These are phyloP conservation scores for Linum tenue DNA, from an alignment of 345 rosid species.

Conservation along the genomic window DNA sequence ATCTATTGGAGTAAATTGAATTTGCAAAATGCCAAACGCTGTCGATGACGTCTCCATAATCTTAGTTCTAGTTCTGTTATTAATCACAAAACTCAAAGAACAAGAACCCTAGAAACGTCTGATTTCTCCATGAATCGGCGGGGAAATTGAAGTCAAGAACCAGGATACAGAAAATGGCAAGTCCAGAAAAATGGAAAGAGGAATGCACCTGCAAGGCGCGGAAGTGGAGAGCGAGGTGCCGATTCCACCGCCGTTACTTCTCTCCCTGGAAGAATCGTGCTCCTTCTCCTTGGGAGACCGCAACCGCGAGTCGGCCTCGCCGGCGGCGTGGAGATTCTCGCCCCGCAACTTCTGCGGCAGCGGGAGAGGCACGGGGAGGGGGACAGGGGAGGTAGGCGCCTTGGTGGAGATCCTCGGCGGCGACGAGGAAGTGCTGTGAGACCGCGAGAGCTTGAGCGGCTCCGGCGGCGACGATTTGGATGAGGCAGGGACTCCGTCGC, in stretches of 20 bases:
- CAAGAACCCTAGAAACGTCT: background rate
- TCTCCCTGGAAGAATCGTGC: slow-evolving; percentile 20
- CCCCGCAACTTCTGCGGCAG: slow-evolving; percentile 20
- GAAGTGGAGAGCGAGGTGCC: slow-evolving; percentile 29
- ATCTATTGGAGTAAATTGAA: background rate
- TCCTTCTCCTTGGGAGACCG: slow-evolving; percentile 33
- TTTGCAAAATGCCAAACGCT: background rate
- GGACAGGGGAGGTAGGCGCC: slow-evolving; percentile 1
- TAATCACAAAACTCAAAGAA: background rate
- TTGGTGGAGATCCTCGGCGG: slow-evolving; percentile 17
- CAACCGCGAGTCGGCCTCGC: slow-evolving; percentile 29
- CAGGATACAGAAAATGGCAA: slow-evolving; percentile 33
- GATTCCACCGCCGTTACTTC: slow-evolving; percentile 24
- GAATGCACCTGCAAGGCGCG: slow-evolving; percentile 32
- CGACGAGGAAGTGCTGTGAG: slow-evolving; percentile 3
- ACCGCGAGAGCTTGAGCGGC: background rate
- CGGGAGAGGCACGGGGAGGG: slow-evolving; percentile 61
- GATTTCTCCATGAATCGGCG: background rate
- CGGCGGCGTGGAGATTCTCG: slow-evolving; percentile 1
- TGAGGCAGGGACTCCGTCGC: background rate
- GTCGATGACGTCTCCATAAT: no score
- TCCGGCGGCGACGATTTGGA: background rate
- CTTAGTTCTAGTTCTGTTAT: background rate
- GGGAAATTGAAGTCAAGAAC: background rate
- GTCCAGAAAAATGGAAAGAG: slow-evolving; percentile 29